Conservation (phyloP, 768 basidiomycete species). For the Saitozyma sp. region DNA sequence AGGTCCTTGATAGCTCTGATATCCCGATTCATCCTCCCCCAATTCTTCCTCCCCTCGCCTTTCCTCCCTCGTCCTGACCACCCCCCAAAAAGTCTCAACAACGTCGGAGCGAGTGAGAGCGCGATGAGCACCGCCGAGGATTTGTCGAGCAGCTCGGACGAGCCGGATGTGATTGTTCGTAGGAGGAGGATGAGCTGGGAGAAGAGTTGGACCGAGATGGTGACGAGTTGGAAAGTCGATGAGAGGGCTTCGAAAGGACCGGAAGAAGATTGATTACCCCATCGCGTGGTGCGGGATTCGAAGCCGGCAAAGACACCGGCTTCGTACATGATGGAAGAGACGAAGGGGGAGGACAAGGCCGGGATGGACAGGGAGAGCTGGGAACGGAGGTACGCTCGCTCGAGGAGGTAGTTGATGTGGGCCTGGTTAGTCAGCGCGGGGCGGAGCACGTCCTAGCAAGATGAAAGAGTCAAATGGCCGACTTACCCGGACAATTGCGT, state of each 20-base stretch:
- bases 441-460: not conserved
- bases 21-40: conserved; percentile 38
- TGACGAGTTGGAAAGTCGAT: conserved; percentile 9
- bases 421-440: not conserved
- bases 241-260: conserved; percentile 14
- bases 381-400: conserved; percentile 24
- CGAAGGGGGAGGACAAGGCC: conserved; percentile 21
- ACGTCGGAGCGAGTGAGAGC: conserved; percentile 20
- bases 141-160: not conserved
- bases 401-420: conserved; percentile 27
- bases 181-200: conserved; percentile 12
- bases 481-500: conserved; percentile 17
- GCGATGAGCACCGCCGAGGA: conserved; percentile 16
- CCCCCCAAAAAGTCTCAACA: conserved; percentile 7
- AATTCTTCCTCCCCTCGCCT: not conserved
- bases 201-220: conserved; percentile 8
- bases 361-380: conserved; percentile 43
- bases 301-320: conserved; percentile 35
- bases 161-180: conserved; percentile 4
- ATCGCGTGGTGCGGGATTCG: not conserved
- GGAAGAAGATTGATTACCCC: too few species aligned
- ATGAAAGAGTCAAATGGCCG: not conserved
- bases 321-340: conserved; percentile 28
- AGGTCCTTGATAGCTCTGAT: conserved; percentile 69
- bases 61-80: not conserved